These are phyloP conservation scores for Apiospora marii DNA, from an alignment of 2,329 filamentous ascomycete genomes.

Conservation along the genomic window DNA sequence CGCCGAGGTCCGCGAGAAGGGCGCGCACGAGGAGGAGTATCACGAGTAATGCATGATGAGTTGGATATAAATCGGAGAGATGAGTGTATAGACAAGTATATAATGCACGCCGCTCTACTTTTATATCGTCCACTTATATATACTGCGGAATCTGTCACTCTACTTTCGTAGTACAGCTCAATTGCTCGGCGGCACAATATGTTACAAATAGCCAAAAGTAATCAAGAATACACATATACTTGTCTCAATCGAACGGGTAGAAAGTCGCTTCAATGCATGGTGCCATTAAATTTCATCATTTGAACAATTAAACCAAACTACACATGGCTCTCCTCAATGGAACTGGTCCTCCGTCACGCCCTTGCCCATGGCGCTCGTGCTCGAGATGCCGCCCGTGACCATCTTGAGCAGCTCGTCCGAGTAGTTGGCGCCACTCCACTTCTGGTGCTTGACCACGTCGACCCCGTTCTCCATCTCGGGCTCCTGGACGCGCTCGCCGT, in stretches of 20 bases:
- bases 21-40: slow-evolving; percentile 23
- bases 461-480: slow-evolving; percentile 91
- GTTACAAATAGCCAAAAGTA: too few relatives aligned
- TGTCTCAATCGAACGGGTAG: too few relatives aligned
- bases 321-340: slow-evolving; percentile 52
- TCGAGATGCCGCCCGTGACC: slow-evolving; percentile 91
- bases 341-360: slow-evolving; percentile 99
- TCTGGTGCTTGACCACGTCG: slow-evolving; percentile 98
- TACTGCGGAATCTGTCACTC: too few relatives aligned
- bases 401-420: slow-evolving; percentile 96
- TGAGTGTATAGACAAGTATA: not conserved
- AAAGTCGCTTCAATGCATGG: too few relatives aligned
- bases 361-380: slow-evolving; percentile 94
- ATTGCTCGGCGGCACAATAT: too few relatives aligned
- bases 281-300: not conserved
- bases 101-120: not conserved
- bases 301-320: not conserved
- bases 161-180: too few relatives aligned
- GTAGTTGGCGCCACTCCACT: slow-evolving; percentile 96
- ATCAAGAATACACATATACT: too few relatives aligned
- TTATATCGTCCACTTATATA: not conserved
- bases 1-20: slow-evolving; percentile 64
- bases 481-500: slow-evolving; percentile 96
- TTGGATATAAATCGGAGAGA: too few relatives aligned
- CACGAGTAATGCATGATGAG: slow-evolving; percentile 7